These are phyloP conservation scores for Calonectria montana DNA, from an alignment of 2,329 filamentous ascomycete genomes.

Conservation along the genomic window DNA sequence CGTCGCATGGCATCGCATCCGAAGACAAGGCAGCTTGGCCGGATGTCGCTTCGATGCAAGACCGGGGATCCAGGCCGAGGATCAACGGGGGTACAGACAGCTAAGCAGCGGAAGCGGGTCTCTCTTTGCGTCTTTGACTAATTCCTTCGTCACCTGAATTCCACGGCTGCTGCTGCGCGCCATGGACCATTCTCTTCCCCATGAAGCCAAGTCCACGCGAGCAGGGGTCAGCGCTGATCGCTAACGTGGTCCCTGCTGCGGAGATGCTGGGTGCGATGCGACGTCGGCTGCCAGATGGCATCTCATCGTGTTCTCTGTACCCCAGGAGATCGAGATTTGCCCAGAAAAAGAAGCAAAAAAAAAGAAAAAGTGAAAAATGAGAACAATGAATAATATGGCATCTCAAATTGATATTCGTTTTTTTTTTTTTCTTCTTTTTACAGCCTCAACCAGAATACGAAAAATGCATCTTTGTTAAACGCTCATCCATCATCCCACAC, in stretches of 20 bases:
- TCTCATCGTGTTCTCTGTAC: conserved; percentile 8
- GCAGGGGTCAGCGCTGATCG: conserved; percentile 4
- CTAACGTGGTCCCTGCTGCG: neutral
- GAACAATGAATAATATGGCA: neutral
- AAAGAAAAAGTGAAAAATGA: neutral
- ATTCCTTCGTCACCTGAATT: neutral
- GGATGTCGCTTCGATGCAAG: neutral
- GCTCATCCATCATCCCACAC: neutral
- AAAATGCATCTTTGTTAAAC: neutral
- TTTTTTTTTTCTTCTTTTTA: neutral
- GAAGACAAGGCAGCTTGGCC: neutral
- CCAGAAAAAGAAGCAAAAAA: conserved; percentile 1
- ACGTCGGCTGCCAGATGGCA: conserved; percentile 12
- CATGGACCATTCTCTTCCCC: neutral
- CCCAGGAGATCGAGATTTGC: conserved; percentile 12
- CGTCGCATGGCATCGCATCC: neutral
- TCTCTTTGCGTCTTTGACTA: neutral
- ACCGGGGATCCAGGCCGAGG: neutral
- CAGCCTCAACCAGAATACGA: neutral
- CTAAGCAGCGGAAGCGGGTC: neutral
- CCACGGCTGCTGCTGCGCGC: neutral
- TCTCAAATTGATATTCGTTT: neutral
- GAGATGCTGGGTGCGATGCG: neutral
- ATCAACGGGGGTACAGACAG: neutral
- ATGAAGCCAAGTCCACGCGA: neutral